These are phyloP conservation scores for Lenwebbia sp. DNA, from an alignment of 345 rosid species.

Conservation along the genomic window DNA sequence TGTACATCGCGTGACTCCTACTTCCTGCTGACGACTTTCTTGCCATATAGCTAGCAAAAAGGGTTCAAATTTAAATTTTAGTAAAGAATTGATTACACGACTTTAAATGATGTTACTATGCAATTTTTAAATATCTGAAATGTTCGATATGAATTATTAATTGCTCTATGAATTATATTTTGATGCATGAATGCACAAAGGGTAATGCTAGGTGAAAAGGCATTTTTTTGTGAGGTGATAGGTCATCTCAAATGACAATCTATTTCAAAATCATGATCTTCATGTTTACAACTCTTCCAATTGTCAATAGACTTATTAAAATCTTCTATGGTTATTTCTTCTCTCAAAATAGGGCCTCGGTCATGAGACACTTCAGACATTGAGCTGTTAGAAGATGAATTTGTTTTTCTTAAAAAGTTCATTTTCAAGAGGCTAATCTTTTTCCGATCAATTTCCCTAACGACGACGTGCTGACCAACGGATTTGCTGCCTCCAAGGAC, in stretches of 20 bases:
- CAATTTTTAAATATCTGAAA: neutral
- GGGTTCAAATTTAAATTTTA: neutral
- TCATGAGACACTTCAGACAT: too few relatives aligned
- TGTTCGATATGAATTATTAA: neutral
- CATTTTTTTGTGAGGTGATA: neutral
- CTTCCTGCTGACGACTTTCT: neutral
- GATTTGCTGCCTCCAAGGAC: too few relatives aligned
- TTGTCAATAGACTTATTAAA: too few relatives aligned
- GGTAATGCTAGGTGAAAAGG: neutral
- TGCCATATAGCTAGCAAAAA: neutral
- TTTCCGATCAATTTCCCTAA: too few relatives aligned
- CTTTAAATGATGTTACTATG: too few relatives aligned
- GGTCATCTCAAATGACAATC: neutral
- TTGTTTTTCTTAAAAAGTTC: too few relatives aligned
- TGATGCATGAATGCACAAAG: neutral
- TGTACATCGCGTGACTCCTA: too few relatives aligned
- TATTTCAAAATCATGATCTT: rapidly evolving
- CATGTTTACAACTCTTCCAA: neutral
- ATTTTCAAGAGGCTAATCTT: too few relatives aligned
- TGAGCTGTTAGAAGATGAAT: too few relatives aligned
- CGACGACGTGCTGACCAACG: too few relatives aligned
- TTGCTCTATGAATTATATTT: neutral
- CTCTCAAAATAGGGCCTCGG: too few relatives aligned
- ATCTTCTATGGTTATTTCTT: too few relatives aligned
- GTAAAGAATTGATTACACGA: neutral